Percentiles rank a stretch among this genome's conserved stretches.
Conservation (phyloP, 2,329 filamentous ascomycete species). For the Xylaria sp. region DNA sequence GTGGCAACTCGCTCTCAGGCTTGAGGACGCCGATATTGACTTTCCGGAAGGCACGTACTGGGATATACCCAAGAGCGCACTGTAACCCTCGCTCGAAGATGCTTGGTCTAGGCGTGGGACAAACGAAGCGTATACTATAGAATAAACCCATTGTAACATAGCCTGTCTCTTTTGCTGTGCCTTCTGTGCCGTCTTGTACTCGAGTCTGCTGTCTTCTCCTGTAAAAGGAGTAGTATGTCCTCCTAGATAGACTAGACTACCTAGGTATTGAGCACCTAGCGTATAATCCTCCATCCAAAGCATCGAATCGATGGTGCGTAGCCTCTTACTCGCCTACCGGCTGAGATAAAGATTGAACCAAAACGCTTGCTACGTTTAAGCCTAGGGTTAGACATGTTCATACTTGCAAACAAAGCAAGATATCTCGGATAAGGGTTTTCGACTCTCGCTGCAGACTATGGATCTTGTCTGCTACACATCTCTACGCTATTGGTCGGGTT, state of each 20-base stretch:
- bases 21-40: slow-evolving; percentile 48
- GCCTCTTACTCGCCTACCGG: not conserved
- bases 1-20: slow-evolving; percentile 55
- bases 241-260: not conserved
- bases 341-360: not conserved
- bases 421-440: no score
- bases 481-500: no score
- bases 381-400: no score
- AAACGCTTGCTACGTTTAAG: not conserved
- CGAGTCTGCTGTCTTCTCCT: no score
- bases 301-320: not conserved
- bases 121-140: not conserved
- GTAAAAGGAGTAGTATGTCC: not conserved
- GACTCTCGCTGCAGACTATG: no score
- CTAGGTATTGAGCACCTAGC: no score
- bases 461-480: no score
- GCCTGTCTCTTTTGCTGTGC: not conserved
- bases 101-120: not conserved
- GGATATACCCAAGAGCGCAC: slow-evolving; percentile 38
- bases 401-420: no score
- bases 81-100: slow-evolving; percentile 18
- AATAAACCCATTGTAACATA: not conserved
- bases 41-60: slow-evolving; percentile 48
- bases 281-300: not conserved
- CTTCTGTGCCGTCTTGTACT: not conserved